phyloP scores from a whole-genome alignment of 306 rosid genomes.

The Fragaria nilgerrensis region DNA sequence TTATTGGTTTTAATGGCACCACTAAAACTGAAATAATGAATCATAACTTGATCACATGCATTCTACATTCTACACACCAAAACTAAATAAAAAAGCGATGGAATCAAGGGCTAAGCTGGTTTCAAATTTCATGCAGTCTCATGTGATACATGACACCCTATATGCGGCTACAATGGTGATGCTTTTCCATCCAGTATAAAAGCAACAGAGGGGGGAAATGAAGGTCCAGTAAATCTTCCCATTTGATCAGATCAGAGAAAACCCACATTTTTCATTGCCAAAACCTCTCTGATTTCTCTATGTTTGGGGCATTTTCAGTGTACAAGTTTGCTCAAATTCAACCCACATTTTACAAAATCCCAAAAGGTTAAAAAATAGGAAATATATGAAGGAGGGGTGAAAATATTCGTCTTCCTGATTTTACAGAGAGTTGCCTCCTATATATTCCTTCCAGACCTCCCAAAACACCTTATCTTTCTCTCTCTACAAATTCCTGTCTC shows the following conservation, averaged over 20 bases:
- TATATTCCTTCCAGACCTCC: constrained; percentile 56
- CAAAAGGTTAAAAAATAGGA: constrained; percentile 6
- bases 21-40: not conserved
- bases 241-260: constrained; percentile 3
- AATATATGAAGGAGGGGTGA: constrained; percentile 12
- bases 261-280: not conserved
- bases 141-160: not conserved
- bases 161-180: not conserved
- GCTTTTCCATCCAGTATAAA: constrained; percentile 20
- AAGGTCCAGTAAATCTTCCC: constrained; percentile 18
- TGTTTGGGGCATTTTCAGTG: not conserved
- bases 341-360: not conserved
- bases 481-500: constrained; percentile 43
- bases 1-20: not conserved
- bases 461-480: constrained; percentile 56
- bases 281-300: not conserved
- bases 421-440: constrained; percentile 41
- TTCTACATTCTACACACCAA: not conserved
- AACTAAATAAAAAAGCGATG: constrained; percentile 11
- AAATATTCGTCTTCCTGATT: constrained; percentile 45
- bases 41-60: not conserved
- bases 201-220: not conserved
- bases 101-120: constrained; percentile 18
- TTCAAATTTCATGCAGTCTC: constrained; percentile 17
- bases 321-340: not conserved